Evolutionary conservation across 257 asterid species (phyloP), one percentile per base, ranked within the genome.

Genomic region (Capsicum chinense): DNA sequence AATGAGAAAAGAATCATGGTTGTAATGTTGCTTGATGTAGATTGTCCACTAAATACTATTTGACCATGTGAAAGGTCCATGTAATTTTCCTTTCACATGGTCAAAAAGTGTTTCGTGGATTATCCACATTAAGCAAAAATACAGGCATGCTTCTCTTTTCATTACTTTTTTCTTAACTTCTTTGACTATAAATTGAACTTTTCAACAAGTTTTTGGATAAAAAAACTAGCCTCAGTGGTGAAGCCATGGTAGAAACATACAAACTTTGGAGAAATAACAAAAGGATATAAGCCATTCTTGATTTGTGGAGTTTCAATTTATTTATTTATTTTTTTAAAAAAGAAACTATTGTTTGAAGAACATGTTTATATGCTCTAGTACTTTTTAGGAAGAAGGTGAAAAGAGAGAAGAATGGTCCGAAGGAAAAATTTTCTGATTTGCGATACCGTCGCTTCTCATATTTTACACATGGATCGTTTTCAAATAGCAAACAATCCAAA

Each of bases 381-480:
- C 42, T 39, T 2, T 39, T 39, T 39, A 4, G 42, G 42, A 39
- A 39, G 4, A 39, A 39, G 42, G 42, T 39, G 42, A 39, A 39
- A 39, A 39, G 42, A 1, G 42, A 39, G 42, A 39, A 2, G 42
- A 39, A 39, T 39, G 42, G 42, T 39, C 42, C 42, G 2, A 39
- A 39, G 42, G 42, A 4, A 39, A 39, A 39, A 39, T 39, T 39
- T 39, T 4, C 42, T 39, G 5, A 39, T 39, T 39, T 39, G 3
- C 42, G 5, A 87, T 93, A 93, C 83, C 97, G 91, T 88, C 92
- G 35, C 78, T 7, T 58, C 10, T 62, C 69, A 62, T 9, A 62
- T 64, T 91, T 98, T 59, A 95, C 99, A 83, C 98, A 96, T 7
- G 98, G 97, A 84, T 96, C 99, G 3, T 26, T 95, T 86, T 93